Conservation (phyloP, 2,329 filamentous ascomycete species). For the Orbilia javanica region DNA sequence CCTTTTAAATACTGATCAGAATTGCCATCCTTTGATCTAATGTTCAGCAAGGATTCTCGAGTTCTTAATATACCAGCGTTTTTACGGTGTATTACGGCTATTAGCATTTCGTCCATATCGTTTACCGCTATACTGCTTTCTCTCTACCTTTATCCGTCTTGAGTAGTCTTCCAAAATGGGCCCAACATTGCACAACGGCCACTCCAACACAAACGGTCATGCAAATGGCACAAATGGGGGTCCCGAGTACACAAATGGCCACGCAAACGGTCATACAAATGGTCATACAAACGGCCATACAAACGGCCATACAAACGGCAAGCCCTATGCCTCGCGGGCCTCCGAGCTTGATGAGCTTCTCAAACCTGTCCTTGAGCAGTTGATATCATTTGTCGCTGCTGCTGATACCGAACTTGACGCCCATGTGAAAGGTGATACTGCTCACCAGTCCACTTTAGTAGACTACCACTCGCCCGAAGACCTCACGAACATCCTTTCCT, state of each 20-base stretch:
- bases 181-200: slow-evolving; percentile 44
- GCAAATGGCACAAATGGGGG: not conserved
- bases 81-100: not conserved
- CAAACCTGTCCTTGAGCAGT: slow-evolving; percentile 36
- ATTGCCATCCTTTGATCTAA: not conserved
- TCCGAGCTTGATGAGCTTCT: slow-evolving; percentile 44
- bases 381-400: slow-evolving; percentile 43
- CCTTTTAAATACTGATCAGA: slow-evolving; percentile 13
- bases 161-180: slow-evolving; percentile 30
- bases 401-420: slow-evolving; percentile 40
- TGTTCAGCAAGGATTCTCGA: slow-evolving; percentile 4
- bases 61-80: slow-evolving; percentile 8
- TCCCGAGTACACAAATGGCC: not conserved
- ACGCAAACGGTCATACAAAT: slow-evolving; percentile 26
- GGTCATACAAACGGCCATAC: not conserved
- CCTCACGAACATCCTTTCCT: slow-evolving; percentile 38
- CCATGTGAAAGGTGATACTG: slow-evolving; percentile 21
- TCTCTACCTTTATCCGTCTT: not conserved
- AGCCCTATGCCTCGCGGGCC: slow-evolving; percentile 19
- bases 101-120: not conserved
- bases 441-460: slow-evolving; percentile 36
- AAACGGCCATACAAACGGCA: slow-evolving; percentile 21
- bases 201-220: slow-evolving; percentile 38
- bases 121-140: not conserved
- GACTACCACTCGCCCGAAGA: slow-evolving; percentile 53